Conservation (phyloP, 192 early-diverging fungal genomes). For the Ambispora gerdemannii region DNA sequence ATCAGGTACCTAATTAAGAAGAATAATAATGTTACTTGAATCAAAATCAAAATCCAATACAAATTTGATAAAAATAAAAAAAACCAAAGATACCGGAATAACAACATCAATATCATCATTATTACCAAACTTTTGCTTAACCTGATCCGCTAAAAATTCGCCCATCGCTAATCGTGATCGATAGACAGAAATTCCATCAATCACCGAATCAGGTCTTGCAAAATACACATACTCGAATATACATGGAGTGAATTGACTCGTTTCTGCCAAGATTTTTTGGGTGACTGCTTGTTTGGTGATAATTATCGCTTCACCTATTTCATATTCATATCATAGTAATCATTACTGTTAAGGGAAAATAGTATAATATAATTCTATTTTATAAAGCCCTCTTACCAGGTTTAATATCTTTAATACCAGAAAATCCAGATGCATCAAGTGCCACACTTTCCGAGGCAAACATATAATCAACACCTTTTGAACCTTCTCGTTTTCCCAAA, state of each 20-base stretch:
- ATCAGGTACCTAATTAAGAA: slow-evolving; percentile 84
- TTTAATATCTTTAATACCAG: slow-evolving; percentile 83
- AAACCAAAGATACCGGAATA: slow-evolving; percentile 74
- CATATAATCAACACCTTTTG: slow-evolving; percentile 91
- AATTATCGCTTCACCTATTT: slow-evolving; percentile 83
- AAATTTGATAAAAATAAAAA: slow-evolving; percentile 13
- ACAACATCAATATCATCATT: slow-evolving; percentile 94
- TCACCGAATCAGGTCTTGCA: slow-evolving; percentile 97
- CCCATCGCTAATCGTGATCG: slow-evolving; percentile 97
- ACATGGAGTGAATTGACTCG: slow-evolving; percentile 75
- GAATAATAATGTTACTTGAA: too few species aligned
- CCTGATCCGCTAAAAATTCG: slow-evolving; percentile 86
- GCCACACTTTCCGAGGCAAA: slow-evolving; percentile 96
- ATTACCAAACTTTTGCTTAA: slow-evolving; percentile 69
- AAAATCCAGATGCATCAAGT: slow-evolving; percentile 87
- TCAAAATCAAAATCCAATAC: too few species aligned
- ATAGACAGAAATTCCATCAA: slow-evolving; percentile 99
- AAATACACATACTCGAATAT: slow-evolving; percentile 99
- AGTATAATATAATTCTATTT: slow-evolving; percentile 6
- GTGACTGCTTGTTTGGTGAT: slow-evolving; percentile 77
- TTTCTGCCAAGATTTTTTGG: slow-evolving; percentile 57
- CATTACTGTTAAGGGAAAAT: background rate
- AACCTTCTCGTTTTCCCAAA: slow-evolving; percentile 75
- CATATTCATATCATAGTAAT: background rate
- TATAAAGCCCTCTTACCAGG: slow-evolving; percentile 60